Evolutionary conservation across 2,329 filamentous ascomycete species (phyloP), one percentile per base, ranked within the genome.

Genomic region (Metarhizium rileyi): DNA sequence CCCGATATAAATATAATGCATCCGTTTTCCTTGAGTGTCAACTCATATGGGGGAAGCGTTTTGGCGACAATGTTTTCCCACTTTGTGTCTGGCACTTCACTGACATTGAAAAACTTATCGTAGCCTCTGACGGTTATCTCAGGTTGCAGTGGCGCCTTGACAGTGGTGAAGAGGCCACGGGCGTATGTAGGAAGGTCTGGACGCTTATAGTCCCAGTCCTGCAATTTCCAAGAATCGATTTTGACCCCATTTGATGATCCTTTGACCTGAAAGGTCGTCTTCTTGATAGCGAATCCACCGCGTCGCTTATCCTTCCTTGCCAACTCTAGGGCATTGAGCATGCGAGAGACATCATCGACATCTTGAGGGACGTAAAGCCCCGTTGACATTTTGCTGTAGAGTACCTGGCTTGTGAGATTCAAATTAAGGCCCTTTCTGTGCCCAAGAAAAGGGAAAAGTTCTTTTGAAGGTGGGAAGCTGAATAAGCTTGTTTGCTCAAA

Each of bases 21-120:
- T n/a, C 93, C 93, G 61, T 98, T 98, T 69, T 98, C 93, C 70
- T 98, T 98, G 47, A 97, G 81, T 51, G 90, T 97, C 50, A 98
- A 72, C 69, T 98, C 93, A 60, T 97, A 98, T 0, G 93, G 93
- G 0, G 89, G 90, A 55, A 80, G 72, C 1, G 93, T 97, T 50
- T 86, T 77, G 26, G 69, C 68, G 62, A 85, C 74, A 52, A 98
- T 88, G 61, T 85, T 87, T 16, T 73, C 66, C 93, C 93, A 98
- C 59, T 83, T 78, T 3, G 93, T 98, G 56, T 86, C 81, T 44
- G 72, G 67, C 7, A 95, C 85, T 69, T 98, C 93, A 46, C 80
- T 80, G 38, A 88, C 78, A 60, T 98, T 98, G 80, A 98, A 98
- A 73, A 98, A 98, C 69, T 98, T 98, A 75, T 98, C 91, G 68